Evolutionary conservation across 495 filamentous ascomycete genomes (phyloP).

Genomic region (Tuber calosporum): DNA sequence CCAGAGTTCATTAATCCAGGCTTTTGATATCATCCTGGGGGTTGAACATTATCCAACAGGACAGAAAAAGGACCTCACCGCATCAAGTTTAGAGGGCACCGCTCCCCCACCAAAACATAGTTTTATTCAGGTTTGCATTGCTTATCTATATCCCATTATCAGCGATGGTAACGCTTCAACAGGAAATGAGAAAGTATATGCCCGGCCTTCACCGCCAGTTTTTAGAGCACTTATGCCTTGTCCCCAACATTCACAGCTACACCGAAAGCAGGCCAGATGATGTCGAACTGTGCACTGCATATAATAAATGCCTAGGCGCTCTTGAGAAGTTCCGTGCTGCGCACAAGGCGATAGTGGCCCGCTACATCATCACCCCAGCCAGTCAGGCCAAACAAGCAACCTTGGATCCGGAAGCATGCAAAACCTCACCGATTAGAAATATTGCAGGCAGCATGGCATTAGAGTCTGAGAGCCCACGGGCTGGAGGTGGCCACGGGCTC

Average conservation of each 20-base stretch:
- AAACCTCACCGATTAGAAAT: slow-evolving; percentile 18
- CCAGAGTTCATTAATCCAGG: slow-evolving; percentile 89
- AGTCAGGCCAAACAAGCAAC: slow-evolving; percentile 20
- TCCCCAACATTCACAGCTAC: slow-evolving; percentile 83
- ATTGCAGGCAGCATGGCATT: slow-evolving; percentile 14
- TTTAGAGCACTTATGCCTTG: slow-evolving; percentile 65
- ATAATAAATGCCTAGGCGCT: slow-evolving; percentile 86
- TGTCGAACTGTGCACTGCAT: slow-evolving; percentile 64
- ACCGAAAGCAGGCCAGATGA: slow-evolving; percentile 61
- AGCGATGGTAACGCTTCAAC: slow-evolving; percentile 19
- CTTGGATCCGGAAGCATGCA: neutral
- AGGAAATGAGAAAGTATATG: slow-evolving; percentile 95
- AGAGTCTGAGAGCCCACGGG: slow-evolving; percentile 14
- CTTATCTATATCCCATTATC: neutral
- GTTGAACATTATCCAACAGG: slow-evolving; percentile 89
- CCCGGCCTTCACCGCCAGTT: slow-evolving; percentile 86
- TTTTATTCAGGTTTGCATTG: slow-evolving; percentile 60
- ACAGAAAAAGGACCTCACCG: slow-evolving; percentile 50
- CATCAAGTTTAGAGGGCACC: slow-evolving; percentile 50
- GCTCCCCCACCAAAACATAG: slow-evolving; percentile 62
- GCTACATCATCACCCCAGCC: slow-evolving; percentile 79
- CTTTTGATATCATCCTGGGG: slow-evolving; percentile 87
- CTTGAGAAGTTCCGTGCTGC: slow-evolving; percentile 83
- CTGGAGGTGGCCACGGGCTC: slow-evolving; percentile 28
- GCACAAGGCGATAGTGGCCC: slow-evolving; percentile 91